phyloP scores from a whole-genome alignment of 441 rosid genomes.

The Pelargonium citronellum region DNA sequence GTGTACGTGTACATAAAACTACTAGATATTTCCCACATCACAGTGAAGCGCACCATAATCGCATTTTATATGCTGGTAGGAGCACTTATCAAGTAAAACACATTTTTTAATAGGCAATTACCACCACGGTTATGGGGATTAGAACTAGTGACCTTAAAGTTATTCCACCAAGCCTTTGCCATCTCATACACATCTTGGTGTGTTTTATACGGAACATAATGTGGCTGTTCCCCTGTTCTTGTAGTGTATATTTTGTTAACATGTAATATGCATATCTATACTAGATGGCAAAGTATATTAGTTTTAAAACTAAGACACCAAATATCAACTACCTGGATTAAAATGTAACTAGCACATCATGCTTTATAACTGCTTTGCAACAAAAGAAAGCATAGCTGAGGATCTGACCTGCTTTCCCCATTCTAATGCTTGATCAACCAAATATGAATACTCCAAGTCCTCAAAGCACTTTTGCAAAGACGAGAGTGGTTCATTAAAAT shows the following conservation, averaged over 20 bases:
- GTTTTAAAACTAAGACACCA: neutral
- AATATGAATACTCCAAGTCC: slow-evolving; percentile 49
- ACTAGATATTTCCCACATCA: no score
- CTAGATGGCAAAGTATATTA: neutral
- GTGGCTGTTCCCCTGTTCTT: neutral
- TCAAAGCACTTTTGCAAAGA: slow-evolving; percentile 51
- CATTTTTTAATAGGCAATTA: no score
- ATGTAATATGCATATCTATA: neutral
- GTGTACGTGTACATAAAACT: no score
- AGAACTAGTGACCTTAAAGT: no score
- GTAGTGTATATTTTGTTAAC: neutral
- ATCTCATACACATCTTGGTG: no score
- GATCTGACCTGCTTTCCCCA: slow-evolving; percentile 42
- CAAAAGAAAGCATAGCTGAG: slow-evolving; percentile 6
- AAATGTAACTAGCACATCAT: neutral
- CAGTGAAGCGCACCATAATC: no score
- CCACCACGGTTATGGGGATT: no score
- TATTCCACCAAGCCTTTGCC: no score
- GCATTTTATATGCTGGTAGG: no score
- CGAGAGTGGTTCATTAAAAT: slow-evolving; percentile 50
- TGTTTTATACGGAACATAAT: no score
- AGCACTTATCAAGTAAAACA: no score
- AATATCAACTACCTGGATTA: neutral
- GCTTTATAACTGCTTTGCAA: slow-evolving; percentile 4
- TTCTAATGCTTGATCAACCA: slow-evolving; percentile 45